phyloP scores from a whole-genome alignment of 306 rosid genomes.

The Rosa rugosa region DNA sequence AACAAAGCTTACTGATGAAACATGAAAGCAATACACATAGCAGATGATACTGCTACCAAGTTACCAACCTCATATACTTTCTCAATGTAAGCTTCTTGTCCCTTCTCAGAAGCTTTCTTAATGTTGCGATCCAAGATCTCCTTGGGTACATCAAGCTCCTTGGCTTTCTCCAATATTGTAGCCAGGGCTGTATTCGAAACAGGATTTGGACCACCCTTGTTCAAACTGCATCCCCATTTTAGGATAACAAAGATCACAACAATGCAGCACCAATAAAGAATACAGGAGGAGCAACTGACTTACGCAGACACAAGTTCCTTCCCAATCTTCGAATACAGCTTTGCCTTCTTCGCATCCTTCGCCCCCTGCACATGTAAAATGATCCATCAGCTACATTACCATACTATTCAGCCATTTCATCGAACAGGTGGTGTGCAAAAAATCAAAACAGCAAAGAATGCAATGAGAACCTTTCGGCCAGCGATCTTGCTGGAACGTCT shows the following conservation, averaged over 20 bases:
- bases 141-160: constrained; percentile 94
- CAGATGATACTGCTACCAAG: constrained; percentile 23
- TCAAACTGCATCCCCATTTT: constrained; percentile 47
- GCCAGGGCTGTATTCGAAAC: constrained; percentile 64
- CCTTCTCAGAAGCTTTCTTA: constrained; percentile 88
- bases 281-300: constrained; percentile 26
- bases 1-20: constrained; percentile 1
- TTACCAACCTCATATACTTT: constrained; percentile 49
- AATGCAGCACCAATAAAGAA: neutral
- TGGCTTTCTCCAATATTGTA: constrained; percentile 78
- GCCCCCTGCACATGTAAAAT: constrained; percentile 40
- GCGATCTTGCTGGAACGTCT: constrained; percentile 92
- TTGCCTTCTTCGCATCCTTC: constrained; percentile 76
- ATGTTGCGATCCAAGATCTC: constrained; percentile 87
- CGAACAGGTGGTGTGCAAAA: constrained; percentile 44
- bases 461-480: constrained; percentile 69
- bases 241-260: constrained; percentile 15
- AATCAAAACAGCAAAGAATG: neutral
- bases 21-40: neutral
- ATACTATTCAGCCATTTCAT: constrained; percentile 29
- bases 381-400: no score
- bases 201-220: constrained; percentile 82
- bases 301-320: constrained; percentile 96
- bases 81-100: constrained; percentile 88
- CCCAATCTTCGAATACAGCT: constrained; percentile 77